Evolutionary conservation across 2,329 filamentous ascomycete genomes (phyloP), one percentile per base, ranked within the genome.

Genomic region (Purpureocillium takamizusanense): DNA sequence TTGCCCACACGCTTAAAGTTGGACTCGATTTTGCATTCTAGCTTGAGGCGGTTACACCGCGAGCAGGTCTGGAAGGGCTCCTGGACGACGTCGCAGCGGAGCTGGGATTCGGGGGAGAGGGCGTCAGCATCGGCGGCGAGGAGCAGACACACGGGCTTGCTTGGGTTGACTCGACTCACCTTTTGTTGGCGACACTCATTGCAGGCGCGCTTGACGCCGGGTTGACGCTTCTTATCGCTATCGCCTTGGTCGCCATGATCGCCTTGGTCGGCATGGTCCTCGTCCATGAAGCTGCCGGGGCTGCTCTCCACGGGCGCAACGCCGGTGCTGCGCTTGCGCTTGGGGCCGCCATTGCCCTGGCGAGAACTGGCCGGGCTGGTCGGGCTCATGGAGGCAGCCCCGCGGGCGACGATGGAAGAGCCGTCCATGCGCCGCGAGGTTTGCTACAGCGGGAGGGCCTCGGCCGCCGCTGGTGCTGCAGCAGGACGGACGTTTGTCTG

Each of bases 171-270:
- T n/a, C n/a, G 29, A 37, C 67, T 72, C 65, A 86, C 84, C 70
- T 90, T 90, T 62, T 90, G 85, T 63, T 90, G 85, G 44, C 84
- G 74, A 56, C 84, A 90, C 60, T 90, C 84, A 55, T 89, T 89
- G 62, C 85, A 90, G 6, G 85, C 85, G 51, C 86, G 73, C 66
- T 90, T 87, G 35, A 83, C 79, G 39, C 78, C 78, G 18, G 79
- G 78, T 48, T 81, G 76, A 43, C 78, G 70, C 59, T 77, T 78
- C 61, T 75, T 76, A 30, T 30, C 28, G 28, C 11, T 14, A 12
- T 28, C 8, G 12, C 12, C 75, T 34, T 67, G 60, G 37, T 74
- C 69, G 35, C 66, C 63, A 36, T 66, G 57, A 40, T 78, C 69
- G 23, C 38, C 42, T n/a, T 44, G 44, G 21, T 78, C 74, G 42